Evolutionary conservation across 2,329 filamentous ascomycete species (phyloP).

Genomic region (Phialophora expanda): DNA sequence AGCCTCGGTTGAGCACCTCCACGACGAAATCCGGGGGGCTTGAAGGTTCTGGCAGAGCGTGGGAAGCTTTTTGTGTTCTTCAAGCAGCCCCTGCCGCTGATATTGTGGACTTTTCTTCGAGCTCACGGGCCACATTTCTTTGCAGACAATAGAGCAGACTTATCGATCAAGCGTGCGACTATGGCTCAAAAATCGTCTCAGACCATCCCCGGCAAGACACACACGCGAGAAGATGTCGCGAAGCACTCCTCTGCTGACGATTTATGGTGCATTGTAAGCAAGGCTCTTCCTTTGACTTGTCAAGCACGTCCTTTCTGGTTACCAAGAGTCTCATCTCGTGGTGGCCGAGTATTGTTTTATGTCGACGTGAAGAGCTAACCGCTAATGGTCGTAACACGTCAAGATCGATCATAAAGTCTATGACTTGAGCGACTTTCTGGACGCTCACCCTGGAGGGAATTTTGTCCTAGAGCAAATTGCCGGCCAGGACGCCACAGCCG

Average conservation of each 20-base stretch:
- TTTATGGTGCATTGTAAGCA: constrained; percentile 55
- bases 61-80: background rate
- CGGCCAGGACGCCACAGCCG: constrained; percentile 50
- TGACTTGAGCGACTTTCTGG: constrained; percentile 62
- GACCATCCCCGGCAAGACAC: constrained; percentile 20
- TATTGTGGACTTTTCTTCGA: background rate
- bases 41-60: background rate
- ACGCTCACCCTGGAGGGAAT: constrained; percentile 61
- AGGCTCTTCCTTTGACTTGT: background rate
- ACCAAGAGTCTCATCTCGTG: background rate
- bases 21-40: background rate
- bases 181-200: constrained; percentile 32
- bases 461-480: constrained; percentile 50
- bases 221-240: constrained; percentile 48
- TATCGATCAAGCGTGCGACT: background rate
- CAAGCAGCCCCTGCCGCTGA: background rate
- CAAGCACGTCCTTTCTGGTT: background rate
- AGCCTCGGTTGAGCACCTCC: background rate
- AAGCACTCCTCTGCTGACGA: constrained; percentile 57
- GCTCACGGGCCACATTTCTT: background rate
- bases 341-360: background rate
- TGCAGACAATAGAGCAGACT: background rate
- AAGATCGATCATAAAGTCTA: constrained; percentile 64
- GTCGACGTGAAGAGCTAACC: background rate
- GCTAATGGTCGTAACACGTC: background rate